Base-by-base conservation (phyloP, 108 stramenopile species). In the Cyclotella choctawhatcheeana region DNA sequence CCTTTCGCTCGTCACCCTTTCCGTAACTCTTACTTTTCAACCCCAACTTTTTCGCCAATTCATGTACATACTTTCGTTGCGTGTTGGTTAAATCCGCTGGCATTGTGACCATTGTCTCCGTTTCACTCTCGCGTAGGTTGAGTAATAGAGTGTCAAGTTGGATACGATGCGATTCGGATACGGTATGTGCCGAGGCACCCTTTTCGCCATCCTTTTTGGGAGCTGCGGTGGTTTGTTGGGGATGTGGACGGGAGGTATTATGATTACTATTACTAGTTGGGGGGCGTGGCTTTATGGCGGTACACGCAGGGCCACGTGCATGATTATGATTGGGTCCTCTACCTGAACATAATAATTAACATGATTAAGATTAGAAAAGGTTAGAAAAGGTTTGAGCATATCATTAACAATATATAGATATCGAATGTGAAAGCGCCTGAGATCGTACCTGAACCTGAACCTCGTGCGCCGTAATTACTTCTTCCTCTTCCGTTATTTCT, bases 31-130 rank as follows among this genome's bases (percentile, higher is more conserved):
- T 92, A 48, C 76, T 79, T 16, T 70, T 75, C 66, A 92, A 54
- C 6, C 91, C 91, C 40, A 92, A 70, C 59, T 81, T 81, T 10
- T 55, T 60, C 7, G 88, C 79, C 33, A 87, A 63, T 72, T 86
- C 68, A 64, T 92, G 91, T 8, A 89, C 65, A 51, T 82, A 92
- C 53, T 92, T 92, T 40, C 91, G 73, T 71, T 89, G 87, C 10
- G 91, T 92, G 67, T 92, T 92, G 55, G 91, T 89, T 56, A 92
- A 66, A 69, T 81, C 71, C 12, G 85, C 24, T 10, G 91, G 84
- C 37, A 92, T 58, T 34, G 84, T 85, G 35, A 86, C 58, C 44
- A 67, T 62, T 37, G 67, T 53, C 16, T 63, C 44, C 5, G 78
- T 74, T 13, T 76, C 52, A 24, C 65, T 60, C 63, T 92, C 91